Base-by-base conservation (phyloP, 345 rosid genomes). In the Litchi chinensis region DNA sequence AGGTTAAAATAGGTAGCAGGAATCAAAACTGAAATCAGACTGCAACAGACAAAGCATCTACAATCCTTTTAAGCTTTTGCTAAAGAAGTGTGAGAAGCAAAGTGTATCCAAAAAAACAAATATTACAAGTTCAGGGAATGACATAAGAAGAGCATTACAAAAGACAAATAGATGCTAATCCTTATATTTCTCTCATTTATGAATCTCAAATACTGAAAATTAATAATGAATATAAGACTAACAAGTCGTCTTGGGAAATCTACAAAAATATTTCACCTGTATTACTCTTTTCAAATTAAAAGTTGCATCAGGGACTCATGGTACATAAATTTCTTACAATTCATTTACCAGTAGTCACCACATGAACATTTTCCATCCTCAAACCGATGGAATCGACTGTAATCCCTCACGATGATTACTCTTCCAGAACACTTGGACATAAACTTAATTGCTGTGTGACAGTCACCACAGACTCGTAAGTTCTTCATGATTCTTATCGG, bases 341-440 rank as follows among this genome's bases (percentile, higher is more conserved):
- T 59, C 56, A 67, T 75, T 93, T 84, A 95, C 98, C 98, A 93
- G 79, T 93, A 95, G 76, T 92, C 98, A 41, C 90, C 87, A 76
- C 98, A 95, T 7, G 98, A 95, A 82, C 98, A 95, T 74, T 82
- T 89, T 4, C 98, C 98, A 65, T 90, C 84, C 77, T 92, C 92
- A 22, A 95, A 95, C 37, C 92, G 88, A 87, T 95, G 98, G 79
- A 95, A 93, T 68, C 98, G 67, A 73, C 87, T 95, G 73, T 92
- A 88, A 79, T 95, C 99, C 83, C 97, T 91, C 79, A 92, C 91
- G 39, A 91, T 92, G 79, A 95, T 92, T 66, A 89, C 92, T 82
- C 99, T 81, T 80, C 93, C 88, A 3, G 91, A 79, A 83, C 98
- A 93, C 60, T 85, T 79, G 22, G 96, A 93, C 93, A 95, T 90